These are phyloP conservation scores for Endocarpon pusillum DNA, from an alignment of 495 filamentous ascomycete genomes.

Conservation along the genomic window DNA sequence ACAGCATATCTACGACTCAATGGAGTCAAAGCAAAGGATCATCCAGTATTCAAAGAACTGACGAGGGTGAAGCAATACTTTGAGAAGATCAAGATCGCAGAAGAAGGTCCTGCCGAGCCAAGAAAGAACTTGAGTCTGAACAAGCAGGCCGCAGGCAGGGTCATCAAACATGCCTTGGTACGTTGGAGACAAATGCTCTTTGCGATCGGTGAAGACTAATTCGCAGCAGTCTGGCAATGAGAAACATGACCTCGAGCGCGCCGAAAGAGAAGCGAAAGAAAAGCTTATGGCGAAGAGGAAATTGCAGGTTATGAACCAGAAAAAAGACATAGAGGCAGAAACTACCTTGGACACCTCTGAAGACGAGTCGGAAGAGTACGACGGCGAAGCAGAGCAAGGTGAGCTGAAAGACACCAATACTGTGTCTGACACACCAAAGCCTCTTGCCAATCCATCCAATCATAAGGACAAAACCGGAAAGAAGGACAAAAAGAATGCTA, in stretches of 20 bases:
- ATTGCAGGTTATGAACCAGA: constrained; percentile 16
- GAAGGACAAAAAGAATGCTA: constrained; percentile 13
- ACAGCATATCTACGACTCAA: constrained; percentile 65
- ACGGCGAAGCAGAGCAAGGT: constrained; percentile 2
- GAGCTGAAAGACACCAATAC: constrained; percentile 7
- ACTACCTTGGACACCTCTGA: not conserved
- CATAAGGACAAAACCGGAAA: too few relatives aligned
- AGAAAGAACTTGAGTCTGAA: constrained; percentile 48
- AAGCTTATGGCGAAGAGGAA: constrained; percentile 32
- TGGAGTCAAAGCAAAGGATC: constrained; percentile 61
- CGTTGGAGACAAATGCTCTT: constrained; percentile 7
- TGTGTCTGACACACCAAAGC: constrained; percentile 11
- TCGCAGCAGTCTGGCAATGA: constrained; percentile 43
- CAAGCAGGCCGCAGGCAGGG: constrained; percentile 60
- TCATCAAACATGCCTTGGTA: constrained; percentile 67
- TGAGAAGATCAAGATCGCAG: constrained; percentile 65
- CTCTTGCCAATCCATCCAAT: too few relatives aligned
- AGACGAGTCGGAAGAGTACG: constrained; percentile 16
- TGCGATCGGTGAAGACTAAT: constrained; percentile 5
- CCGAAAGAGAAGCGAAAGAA: constrained; percentile 35
- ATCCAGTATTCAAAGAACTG: constrained; percentile 72
- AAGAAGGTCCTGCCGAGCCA: constrained; percentile 32
- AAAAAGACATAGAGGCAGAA: not conserved
- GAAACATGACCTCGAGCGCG: constrained; percentile 35
- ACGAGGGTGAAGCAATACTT: constrained; percentile 78